Evolutionary conservation across 106 monocot genomes (phyloP), one percentile per base, ranked within the genome.

Genomic region (Cymbidium sinense): DNA sequence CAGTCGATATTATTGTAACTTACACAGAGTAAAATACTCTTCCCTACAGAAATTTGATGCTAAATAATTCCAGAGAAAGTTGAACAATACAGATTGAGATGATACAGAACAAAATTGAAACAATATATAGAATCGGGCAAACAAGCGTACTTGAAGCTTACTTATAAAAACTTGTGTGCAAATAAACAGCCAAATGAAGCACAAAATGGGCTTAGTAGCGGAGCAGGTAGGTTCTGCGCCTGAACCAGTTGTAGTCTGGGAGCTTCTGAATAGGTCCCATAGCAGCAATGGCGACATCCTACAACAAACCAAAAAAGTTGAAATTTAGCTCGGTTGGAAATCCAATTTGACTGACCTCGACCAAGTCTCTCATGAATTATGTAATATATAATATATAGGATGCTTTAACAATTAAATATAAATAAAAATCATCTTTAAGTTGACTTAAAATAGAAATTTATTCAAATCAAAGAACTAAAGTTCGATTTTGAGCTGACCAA

Each of bases 231-330:
- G 95, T 95, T 62, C 86, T 78, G 82, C 95, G 95, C 78, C 92
- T 84, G 88, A 95, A 92, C 95, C 95, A 95, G 86, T 95, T 95
- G 92, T 95, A 95, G 64, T 95, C 92, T 0, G 92, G 95, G 28
- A 95, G 89, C 33, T 74, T 84, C 83, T 82, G 84, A 67, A 95
- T 83, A 7, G 95, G 90, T 33, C 95, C 95, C 92, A 92, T 85
- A 28, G 92, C 95, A 76, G 92, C 88, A 78, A 95, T 88, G 13
- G 95, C 95, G 75, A 95, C 64, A 82, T 95, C 95, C 95, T 95
- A 79, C 19, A 74, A 47, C 2, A 47, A 13, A 47, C 47, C 11
- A 1, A 47, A 47, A 47, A n/a, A n/a, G n/a, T n/a, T n/a, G n/a
- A n/a, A n/a, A n/a, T n/a, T n/a, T n/a, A n/a, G n/a, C n/a, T n/a